Base-by-base conservation (phyloP, 345 rosid species). In the Citrus inodora region DNA sequence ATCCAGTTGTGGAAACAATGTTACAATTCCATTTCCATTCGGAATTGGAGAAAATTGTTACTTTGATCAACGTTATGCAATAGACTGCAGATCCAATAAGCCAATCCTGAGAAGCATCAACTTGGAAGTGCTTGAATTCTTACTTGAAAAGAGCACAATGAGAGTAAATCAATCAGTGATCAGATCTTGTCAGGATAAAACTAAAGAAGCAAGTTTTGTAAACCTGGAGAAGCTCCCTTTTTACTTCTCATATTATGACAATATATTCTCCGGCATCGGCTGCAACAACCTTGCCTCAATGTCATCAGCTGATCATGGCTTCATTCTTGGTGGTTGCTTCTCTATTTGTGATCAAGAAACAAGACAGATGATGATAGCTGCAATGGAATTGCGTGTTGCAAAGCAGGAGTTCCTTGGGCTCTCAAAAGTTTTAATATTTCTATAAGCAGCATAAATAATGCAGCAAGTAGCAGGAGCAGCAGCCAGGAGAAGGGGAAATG, bases 1-100 rank as follows among this genome's bases (percentile, higher is more conserved):
- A 73, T 11, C 55, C 14, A 35, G 4, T 33, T 73, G 76, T 11
- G 76, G 76, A 59, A 73, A 73, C 22, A 61, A 61, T 63, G 67
- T 73, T 56, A 0, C 6, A 3, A 73, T 73, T 14, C 55, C 55
- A 35, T 73, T 33, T 59, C 76, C 76, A n/a, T 73, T 59, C 27
- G 76, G 76, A 24, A 14, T 59, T 7, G 67, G 67, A 25, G 6
- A 30, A 17, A 9, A 35, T 73, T 73, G 76, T 25, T 73, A 22
- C 33, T 22, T 73, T 17, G n/a, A 73, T 7, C 4, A 58, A 6
- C 25, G 17, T n/a, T 35, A 35, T 60, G 76, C 32, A 3, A 10
- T 73, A 24, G 33, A 35, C 9, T 73, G 55, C 55, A 73, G 17
- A n/a, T 73, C 37, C 14, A 9, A 7, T 5, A 72, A 55, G 63